Evolutionary conservation across 139 green algal genomes (phyloP).

Genomic region (Pedinophyceae sp.): DNA sequence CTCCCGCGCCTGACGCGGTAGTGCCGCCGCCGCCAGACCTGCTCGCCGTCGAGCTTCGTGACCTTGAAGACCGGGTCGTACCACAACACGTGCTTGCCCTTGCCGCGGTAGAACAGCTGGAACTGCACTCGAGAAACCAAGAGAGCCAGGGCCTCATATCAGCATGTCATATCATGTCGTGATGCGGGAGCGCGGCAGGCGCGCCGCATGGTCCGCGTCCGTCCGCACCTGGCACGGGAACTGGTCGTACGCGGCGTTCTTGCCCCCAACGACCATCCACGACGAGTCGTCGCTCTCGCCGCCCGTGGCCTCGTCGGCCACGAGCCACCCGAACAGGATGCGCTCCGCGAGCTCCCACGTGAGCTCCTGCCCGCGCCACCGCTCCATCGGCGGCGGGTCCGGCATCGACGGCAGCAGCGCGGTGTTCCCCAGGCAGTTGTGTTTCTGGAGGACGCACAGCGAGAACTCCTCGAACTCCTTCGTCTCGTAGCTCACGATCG

Average conservation of each 20-base stretch:
- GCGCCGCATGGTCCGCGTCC: no score
- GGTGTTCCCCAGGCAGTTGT: constrained; percentile 79
- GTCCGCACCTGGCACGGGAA: constrained; percentile 79
- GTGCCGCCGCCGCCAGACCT: constrained; percentile 62
- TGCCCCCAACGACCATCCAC: constrained; percentile 46
- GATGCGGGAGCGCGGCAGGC: no score
- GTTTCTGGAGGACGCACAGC: constrained; percentile 85
- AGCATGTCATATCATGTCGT: no score
- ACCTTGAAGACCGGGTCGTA: constrained; percentile 71
- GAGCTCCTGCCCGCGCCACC: constrained; percentile 52
- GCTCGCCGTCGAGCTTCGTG: constrained; percentile 44
- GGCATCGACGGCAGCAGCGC: constrained; percentile 28
- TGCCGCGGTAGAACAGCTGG: constrained; percentile 67
- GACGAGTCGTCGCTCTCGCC: constrained; percentile 13
- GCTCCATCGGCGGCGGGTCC: constrained; percentile 53
- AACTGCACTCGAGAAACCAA: constrained; percentile 4
- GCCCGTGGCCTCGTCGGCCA: not conserved
- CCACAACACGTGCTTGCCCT: constrained; percentile 56
- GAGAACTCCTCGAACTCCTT: constrained; percentile 64
- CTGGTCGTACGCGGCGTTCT: constrained; percentile 63
- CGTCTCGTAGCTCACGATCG: constrained; percentile 84
- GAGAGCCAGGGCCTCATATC: no score
- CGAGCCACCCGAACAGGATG: not conserved
- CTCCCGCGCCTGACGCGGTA: constrained; percentile 52
- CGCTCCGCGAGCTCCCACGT: constrained; percentile 66